Evolutionary conservation across 345 rosid genomes (phyloP).

Genomic region (Iberis pinnata): DNA sequence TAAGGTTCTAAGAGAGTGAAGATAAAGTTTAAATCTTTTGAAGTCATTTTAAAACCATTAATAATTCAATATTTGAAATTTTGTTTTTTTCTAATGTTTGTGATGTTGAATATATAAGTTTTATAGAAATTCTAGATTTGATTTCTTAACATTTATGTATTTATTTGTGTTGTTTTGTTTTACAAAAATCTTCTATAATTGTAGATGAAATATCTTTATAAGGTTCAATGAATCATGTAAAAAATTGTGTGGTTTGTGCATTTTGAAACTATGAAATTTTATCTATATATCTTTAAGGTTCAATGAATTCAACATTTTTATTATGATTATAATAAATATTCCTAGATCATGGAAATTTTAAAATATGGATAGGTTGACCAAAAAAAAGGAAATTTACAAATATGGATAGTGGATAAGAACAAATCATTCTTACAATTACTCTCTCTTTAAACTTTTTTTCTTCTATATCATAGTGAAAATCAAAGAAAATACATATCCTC

Average conservation of each 20-base stretch:
- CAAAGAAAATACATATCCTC: too few species aligned
- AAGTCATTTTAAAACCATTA: constrained; percentile 10
- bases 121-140: constrained; percentile 1
- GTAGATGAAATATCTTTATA: background rate
- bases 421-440: constrained; percentile 13
- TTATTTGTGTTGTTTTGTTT: background rate
- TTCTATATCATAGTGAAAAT: too few species aligned
- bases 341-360: background rate
- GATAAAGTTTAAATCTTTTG: constrained; percentile 4
- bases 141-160: constrained; percentile 5
- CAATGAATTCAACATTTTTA: constrained; percentile 3
- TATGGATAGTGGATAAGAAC: constrained; percentile 6
- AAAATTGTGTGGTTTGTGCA: background rate
- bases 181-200: background rate
- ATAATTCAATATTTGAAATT: too few species aligned
- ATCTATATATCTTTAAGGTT: constrained; percentile 7
- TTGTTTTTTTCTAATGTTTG: too few species aligned
- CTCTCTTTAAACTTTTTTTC: too few species aligned
- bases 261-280: too few species aligned
- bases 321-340: background rate
- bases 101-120: background rate
- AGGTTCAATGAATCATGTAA: background rate
- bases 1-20: constrained; percentile 2
- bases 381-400: background rate
- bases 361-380: too few species aligned